Evolutionary conservation across 352 stramenopile genomes (phyloP).

Genomic region (Pythium rhizo-oryzae): DNA sequence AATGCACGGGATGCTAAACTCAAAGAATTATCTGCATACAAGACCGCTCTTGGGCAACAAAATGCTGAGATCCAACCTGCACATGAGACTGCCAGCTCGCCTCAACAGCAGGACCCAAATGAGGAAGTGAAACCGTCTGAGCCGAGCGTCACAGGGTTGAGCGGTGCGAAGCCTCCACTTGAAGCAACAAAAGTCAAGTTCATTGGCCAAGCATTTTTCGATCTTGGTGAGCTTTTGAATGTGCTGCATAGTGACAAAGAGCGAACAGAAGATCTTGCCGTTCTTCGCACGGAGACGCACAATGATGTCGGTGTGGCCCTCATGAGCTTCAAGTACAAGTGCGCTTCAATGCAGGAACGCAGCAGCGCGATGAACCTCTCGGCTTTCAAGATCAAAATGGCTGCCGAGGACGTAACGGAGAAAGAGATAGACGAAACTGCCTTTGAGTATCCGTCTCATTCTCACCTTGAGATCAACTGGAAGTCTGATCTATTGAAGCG

Average conservation of each 20-base stretch:
- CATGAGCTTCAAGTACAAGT: slow-evolving; percentile 57
- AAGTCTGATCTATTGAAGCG: slow-evolving; percentile 28
- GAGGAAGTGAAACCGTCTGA: background rate
- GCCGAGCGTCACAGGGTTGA: no score
- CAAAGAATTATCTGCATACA: background rate
- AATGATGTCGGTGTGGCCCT: slow-evolving; percentile 45
- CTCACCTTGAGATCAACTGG: slow-evolving; percentile 46
- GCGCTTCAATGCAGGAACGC: slow-evolving; percentile 37
- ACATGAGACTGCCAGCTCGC: background rate
- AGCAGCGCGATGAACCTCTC: slow-evolving; percentile 22
- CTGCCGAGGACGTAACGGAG: slow-evolving; percentile 31
- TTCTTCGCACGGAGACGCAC: slow-evolving; percentile 38
- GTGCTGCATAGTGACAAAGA: slow-evolving; percentile 51
- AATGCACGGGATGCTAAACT: background rate
- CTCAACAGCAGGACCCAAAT: background rate
- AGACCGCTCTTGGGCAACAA: background rate
- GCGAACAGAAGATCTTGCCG: slow-evolving; percentile 42
- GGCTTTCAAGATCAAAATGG: slow-evolving; percentile 36
- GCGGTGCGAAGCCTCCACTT: slow-evolving; percentile 7
- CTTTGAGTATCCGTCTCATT: slow-evolving; percentile 46
- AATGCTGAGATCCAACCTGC: background rate
- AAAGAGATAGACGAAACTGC: slow-evolving; percentile 28
- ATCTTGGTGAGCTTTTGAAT: slow-evolving; percentile 42
- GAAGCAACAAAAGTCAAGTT: slow-evolving; percentile 31
- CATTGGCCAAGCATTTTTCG: slow-evolving; percentile 50